Evolutionary conservation across 352 stramenopile genomes (phyloP).

Genomic region (Phytophthora kernoviae): DNA sequence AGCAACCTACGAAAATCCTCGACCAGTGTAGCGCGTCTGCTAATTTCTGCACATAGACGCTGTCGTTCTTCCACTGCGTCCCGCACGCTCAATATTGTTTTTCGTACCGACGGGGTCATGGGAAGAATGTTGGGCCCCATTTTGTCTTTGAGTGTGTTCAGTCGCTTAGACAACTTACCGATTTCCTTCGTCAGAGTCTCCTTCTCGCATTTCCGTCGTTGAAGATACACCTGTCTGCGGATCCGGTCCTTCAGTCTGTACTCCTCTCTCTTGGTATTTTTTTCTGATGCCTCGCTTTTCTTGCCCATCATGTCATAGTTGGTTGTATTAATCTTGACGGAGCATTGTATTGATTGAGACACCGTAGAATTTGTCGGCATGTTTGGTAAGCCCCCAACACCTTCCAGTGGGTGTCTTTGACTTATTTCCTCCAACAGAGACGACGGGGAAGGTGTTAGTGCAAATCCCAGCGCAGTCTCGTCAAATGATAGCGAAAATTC

Average conservation of each 20-base stretch:
- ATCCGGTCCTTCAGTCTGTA: constrained; percentile 17
- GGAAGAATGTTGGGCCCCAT: background rate
- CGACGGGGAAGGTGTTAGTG: too few relatives aligned
- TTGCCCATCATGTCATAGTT: too few relatives aligned
- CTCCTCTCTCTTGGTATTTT: background rate
- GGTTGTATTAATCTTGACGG: too few relatives aligned
- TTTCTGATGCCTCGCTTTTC: too few relatives aligned
- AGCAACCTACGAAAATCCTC: background rate
- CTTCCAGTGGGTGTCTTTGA: too few relatives aligned
- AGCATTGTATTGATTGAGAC: too few relatives aligned
- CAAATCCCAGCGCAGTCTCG: too few relatives aligned
- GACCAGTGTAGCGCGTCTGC: constrained; percentile 3
- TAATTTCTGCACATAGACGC: constrained; percentile 9
- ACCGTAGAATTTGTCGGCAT: too few relatives aligned
- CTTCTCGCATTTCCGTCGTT: constrained; percentile 11
- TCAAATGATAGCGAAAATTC: too few relatives aligned
- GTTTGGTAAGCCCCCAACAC: too few relatives aligned
- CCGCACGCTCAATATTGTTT: background rate
- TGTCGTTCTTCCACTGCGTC: constrained; percentile 1
- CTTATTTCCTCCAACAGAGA: too few relatives aligned
- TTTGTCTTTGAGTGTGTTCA: constrained; percentile 4
- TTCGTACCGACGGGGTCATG: background rate
- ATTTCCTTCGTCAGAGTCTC: constrained; percentile 6
- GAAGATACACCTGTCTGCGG: constrained; percentile 2
- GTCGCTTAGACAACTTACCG: constrained; percentile 1